Percentiles rank a stretch among this genome's conserved stretches.
Conservation (phyloP, 345 rosid species). For the Populus tremula region DNA sequence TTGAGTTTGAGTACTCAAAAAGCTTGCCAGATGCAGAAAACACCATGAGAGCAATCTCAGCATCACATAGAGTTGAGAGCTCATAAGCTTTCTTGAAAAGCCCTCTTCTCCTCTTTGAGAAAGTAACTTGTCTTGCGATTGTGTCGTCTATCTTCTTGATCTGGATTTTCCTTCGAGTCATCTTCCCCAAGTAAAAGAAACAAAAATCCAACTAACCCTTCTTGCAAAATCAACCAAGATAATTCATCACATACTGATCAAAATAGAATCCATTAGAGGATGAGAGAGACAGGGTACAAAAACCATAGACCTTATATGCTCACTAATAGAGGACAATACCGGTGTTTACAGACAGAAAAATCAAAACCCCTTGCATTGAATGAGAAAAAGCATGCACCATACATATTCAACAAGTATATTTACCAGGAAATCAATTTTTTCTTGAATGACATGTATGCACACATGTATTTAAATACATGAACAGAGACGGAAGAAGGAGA, state of each 20-base stretch:
- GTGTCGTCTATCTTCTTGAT: slow-evolving; percentile 43
- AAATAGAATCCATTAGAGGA: neutral
- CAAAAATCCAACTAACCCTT: neutral
- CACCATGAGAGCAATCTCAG: slow-evolving; percentile 35
- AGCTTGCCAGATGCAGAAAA: slow-evolving; percentile 41
- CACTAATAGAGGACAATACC: too few species aligned
- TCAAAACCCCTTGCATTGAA: too few species aligned
- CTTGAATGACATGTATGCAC: too few species aligned
- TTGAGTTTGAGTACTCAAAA: slow-evolving; percentile 39
- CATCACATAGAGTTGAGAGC: slow-evolving; percentile 48
- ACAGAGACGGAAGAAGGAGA: too few species aligned
- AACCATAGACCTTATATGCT: too few species aligned
- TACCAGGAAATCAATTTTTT: too few species aligned
- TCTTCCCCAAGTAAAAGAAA: neutral
- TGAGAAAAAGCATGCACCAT: too few species aligned
- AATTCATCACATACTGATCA: neutral
- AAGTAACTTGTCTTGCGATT: slow-evolving; percentile 44
- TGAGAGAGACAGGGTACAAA: neutral
- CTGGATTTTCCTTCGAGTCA: slow-evolving; percentile 47
- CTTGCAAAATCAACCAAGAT: neutral
- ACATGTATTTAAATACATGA: too few species aligned
- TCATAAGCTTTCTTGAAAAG: slow-evolving; percentile 48
- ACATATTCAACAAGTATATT: too few species aligned
- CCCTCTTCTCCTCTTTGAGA: slow-evolving; percentile 46
- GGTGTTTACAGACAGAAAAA: too few species aligned